Evolutionary conservation across 1,139 yeast genomes (phyloP).

Genomic region (Lodderomyces parapsilosis): DNA sequence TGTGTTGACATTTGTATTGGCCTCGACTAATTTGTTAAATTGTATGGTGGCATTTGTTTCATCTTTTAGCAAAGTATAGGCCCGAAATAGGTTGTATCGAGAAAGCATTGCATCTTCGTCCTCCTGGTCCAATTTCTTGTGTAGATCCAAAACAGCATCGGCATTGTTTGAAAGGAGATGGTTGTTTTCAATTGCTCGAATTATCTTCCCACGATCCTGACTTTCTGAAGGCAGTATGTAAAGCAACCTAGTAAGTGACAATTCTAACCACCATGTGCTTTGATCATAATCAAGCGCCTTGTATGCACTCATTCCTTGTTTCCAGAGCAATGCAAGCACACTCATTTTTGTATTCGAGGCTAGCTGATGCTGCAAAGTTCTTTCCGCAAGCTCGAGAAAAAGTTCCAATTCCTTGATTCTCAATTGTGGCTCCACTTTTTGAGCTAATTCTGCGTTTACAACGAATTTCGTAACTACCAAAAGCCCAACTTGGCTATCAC

Average conservation of each 20-base stretch:
- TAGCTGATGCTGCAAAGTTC: slow-evolving; percentile 17
- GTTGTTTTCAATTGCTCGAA: slow-evolving; percentile 24
- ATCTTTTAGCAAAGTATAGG: slow-evolving; percentile 15
- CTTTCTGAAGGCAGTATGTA: slow-evolving; percentile 17
- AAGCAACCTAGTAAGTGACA: slow-evolving; percentile 22
- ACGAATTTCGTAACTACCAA: slow-evolving; percentile 15
- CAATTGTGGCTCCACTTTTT: not conserved
- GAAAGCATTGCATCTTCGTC: slow-evolving; percentile 19
- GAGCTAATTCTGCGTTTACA: slow-evolving; percentile 7
- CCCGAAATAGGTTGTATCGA: slow-evolving; percentile 24
- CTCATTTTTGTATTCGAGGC: slow-evolving; percentile 21
- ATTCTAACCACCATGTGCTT: slow-evolving; percentile 23
- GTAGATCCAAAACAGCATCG: slow-evolving; percentile 12
- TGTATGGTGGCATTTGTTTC: slow-evolving; percentile 11
- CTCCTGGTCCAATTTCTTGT: slow-evolving; percentile 8
- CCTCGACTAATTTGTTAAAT: slow-evolving; percentile 9
- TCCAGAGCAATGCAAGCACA: slow-evolving; percentile 28
- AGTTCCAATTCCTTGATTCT: slow-evolving; percentile 7
- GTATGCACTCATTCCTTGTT: slow-evolving; percentile 20
- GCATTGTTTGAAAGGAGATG: slow-evolving; percentile 16
- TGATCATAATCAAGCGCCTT: slow-evolving; percentile 16
- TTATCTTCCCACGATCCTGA: slow-evolving; percentile 21
- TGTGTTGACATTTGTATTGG: slow-evolving; percentile 8
- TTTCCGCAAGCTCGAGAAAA: slow-evolving; percentile 22
- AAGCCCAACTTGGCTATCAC: slow-evolving; percentile 17